Evolutionary conservation across 2,329 filamentous ascomycete species (phyloP), one percentile per base, ranked within the genome.

Genomic region (Colletotrichum sp.): DNA sequence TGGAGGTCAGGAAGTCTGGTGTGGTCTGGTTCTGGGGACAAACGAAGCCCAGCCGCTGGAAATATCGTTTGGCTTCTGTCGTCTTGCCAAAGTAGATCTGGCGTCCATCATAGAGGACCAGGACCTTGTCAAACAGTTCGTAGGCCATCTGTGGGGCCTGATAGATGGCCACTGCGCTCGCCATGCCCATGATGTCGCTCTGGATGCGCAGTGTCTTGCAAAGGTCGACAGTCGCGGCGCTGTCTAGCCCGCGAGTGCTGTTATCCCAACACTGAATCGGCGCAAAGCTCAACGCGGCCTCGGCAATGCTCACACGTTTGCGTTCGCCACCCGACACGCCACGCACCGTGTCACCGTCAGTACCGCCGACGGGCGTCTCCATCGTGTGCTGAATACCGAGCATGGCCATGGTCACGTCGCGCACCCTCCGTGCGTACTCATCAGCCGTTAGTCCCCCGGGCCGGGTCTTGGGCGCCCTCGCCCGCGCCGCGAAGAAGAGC

Each of bases 221-320:
- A 74, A 93, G 94, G 77, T 94, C 91, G 3, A 94, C 82, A 0
- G 93, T 92, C 1, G 91, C 93, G n/a, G 89, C 91, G 3, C 90
- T 89, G 79, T 94, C 93, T 2, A 94, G 85, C 18, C 93, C 93
- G 66, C 88, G 85, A 0, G 92, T 94, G 6, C 89, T 91, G 69
- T 94, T 94, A 70, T 92, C 94, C 94, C 94, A 95, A 76, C 92
- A 93, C 82, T 94, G 93, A 0, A 90, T 85, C 85, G 62, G 89
- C 83, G 78, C 84, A 61, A 72, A 72, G 64, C 73, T 75, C 12
- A 75, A 56, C 8, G 69, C 69, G 1, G 93, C 94, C 83, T 96
- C 94, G 1, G 93, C 94, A 76, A 96, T 94, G 52, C 91, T 93
- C 4, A 96, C 94, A 81, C 94, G 92, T 85, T 96, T 95, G 70